Evolutionary conservation across 441 rosid species (phyloP).

Genomic region (Heliophila coronopifolia): DNA sequence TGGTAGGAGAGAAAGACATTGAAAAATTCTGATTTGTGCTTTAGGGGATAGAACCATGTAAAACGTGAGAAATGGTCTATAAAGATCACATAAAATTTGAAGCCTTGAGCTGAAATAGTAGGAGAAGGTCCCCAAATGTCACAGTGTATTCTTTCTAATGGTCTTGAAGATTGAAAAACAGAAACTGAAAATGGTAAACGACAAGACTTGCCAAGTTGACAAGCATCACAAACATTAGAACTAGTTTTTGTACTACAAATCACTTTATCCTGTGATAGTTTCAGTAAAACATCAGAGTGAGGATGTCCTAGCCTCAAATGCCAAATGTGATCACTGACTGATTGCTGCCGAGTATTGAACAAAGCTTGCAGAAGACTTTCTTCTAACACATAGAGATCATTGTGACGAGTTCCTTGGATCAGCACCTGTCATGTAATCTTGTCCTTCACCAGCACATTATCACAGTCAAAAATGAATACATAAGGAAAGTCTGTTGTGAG

Average conservation of each 20-base stretch:
- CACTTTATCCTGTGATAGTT: neutral
- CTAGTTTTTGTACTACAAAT: accelerated
- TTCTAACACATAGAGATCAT: neutral
- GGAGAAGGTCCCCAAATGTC: neutral
- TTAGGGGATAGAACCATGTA: neutral
- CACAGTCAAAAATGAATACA: neutral
- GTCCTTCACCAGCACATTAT: neutral
- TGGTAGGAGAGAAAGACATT: neutral
- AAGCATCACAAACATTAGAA: neutral
- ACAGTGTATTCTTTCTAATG: neutral
- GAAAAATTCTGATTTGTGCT: neutral
- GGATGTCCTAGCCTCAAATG: neutral
- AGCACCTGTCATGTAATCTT: no score
- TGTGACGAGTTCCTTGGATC: accelerated
- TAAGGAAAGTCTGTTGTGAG: neutral
- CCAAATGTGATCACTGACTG: neutral
- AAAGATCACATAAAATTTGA: neutral
- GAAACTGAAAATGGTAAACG: accelerated
- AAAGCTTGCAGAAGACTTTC: neutral
- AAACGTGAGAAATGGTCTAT: neutral
- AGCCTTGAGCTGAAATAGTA: neutral
- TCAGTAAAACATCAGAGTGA: neutral
- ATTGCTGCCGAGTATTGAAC: accelerated
- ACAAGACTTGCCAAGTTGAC: neutral
- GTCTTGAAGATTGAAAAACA: neutral